These are phyloP conservation scores for Ogataea henricii DNA, from an alignment of 805 yeast species.

Conservation along the genomic window DNA sequence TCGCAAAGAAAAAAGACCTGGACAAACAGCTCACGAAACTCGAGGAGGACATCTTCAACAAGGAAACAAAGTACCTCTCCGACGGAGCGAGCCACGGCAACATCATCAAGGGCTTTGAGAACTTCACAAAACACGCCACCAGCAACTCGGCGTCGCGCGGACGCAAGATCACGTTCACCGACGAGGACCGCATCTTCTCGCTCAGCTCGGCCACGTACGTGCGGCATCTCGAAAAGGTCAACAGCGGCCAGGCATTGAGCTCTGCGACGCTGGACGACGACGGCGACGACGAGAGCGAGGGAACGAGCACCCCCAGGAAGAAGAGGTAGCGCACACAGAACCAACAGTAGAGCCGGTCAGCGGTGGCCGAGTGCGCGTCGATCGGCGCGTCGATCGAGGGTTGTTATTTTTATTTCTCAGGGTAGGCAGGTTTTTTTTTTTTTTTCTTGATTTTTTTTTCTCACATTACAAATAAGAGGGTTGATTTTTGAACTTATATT, in stretches of 20 bases:
- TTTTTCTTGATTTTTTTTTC: not conserved
- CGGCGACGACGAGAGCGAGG: constrained; percentile 27
- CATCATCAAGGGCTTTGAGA: constrained; percentile 89
- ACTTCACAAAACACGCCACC: constrained; percentile 52
- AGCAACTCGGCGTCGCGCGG: constrained; percentile 37
- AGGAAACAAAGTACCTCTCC: constrained; percentile 75
- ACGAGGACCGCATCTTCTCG: constrained; percentile 80
- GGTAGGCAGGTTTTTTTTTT: not conserved
- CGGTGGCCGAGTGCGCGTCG: constrained; percentile 2
- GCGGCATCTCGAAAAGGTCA: constrained; percentile 56
- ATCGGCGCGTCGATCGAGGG: constrained; percentile 10
- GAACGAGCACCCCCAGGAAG: constrained; percentile 21
- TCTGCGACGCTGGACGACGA: constrained; percentile 19
- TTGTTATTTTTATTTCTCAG: too few relatives aligned
- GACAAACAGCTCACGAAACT: constrained; percentile 61
- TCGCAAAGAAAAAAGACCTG: constrained; percentile 61
- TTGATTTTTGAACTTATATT: too few relatives aligned
- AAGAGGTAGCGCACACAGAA: constrained; percentile 14
- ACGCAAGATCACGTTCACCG: constrained; percentile 57
- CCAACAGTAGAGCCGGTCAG: not conserved
- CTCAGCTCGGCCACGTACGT: constrained; percentile 71
- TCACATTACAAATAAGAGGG: not conserved
- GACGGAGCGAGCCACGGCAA: constrained; percentile 71
- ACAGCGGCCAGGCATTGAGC: constrained; percentile 29
- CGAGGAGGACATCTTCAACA: constrained; percentile 78